Evolutionary conservation across 2,329 filamentous ascomycete species (phyloP), one percentile per base, ranked within the genome.

Genomic region (Coleophoma crateriformis): DNA sequence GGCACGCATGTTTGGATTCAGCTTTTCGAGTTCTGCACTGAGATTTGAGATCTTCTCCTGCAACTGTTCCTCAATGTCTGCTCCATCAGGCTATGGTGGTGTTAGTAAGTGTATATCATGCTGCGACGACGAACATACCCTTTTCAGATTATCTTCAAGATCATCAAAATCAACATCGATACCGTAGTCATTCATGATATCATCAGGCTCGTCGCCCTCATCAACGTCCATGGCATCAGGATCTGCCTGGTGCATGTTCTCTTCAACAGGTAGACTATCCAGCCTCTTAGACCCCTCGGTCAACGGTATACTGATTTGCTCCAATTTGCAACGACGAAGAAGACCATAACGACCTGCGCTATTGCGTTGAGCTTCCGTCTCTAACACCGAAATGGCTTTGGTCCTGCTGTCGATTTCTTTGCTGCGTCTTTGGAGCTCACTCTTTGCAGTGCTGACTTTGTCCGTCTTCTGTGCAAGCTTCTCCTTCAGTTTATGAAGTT

Each of bases 1-100:
- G 8, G 92, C 94, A 60, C 92, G 89, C 82, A 96, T 95, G 68
- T 99, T 97, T 22, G 94, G 94, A 54, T 94, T 91, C 68, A 97
- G 85, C 69, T 96, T 96, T 64, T 96, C 90, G 17, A 99, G 81
- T 59, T 96, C 88, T 33, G 78, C 74, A 41, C 84, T 84, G 10
- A 99, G 77, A 27, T 78, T 77, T 17, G 79, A 75, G 56, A 99
- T 90, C 61, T 84, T 85, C 48, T 95, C 88, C 47, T 87, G 81
- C 2, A 99, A 76, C 50, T 79, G 77, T 42, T 88, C 82, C 62
- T 96, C 92, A 20, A 86, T 71, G 52, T 83, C 81, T 15, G 84
- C 76, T 49, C 87, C 84, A 47, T 84, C 77, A 53, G 84, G 80
- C 82, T 91, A 54, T 1, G 20, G 12, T 46, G 27, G n/a, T 47